phyloP scores from a whole-genome alignment of 1,284 basidiomycete species.

The Coniophora puteana region DNA sequence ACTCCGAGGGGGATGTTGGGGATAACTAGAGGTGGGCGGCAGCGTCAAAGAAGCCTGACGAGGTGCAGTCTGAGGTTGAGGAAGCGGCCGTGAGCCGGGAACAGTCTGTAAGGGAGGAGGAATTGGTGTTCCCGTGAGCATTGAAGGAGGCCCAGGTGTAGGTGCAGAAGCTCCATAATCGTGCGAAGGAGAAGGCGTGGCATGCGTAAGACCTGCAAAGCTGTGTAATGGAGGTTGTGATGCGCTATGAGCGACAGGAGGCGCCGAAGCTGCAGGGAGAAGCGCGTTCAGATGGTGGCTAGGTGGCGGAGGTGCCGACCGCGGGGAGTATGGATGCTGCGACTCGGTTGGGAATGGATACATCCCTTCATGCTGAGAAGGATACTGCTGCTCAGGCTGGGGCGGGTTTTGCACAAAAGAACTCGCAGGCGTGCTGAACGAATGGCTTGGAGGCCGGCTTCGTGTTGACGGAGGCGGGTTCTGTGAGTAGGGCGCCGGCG shows the following conservation, averaged over 20 bases:
- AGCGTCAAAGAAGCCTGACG: conserved; percentile 33
- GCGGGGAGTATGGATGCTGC: conserved; percentile 18
- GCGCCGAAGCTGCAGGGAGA: conserved; percentile 21
- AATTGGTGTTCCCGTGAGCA: conserved; percentile 19
- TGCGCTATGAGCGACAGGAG: conserved; percentile 6
- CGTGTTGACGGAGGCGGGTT: neutral
- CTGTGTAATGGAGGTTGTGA: too few relatives aligned
- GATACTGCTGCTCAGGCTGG: too few relatives aligned
- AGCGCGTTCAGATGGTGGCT: conserved; percentile 24
- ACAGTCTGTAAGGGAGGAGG: conserved; percentile 18
- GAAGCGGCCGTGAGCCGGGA: conserved; percentile 52
- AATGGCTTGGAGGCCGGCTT: too few relatives aligned
- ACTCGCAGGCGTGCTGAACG: too few relatives aligned
- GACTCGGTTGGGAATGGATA: conserved; percentile 29
- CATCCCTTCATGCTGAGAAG: too few relatives aligned
- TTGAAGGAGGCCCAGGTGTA: conserved; percentile 23
- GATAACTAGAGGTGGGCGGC: conserved; percentile 29
- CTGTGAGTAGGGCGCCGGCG: too few relatives aligned
- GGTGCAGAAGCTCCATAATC: conserved; percentile 9
- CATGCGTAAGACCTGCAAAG: too few relatives aligned
- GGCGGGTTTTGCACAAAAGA: too few relatives aligned
- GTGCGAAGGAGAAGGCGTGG: too few relatives aligned
- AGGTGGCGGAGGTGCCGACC: conserved; percentile 8
- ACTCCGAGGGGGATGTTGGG: conserved; percentile 14
- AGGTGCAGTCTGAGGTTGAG: conserved; percentile 31